Evolutionary conservation across 352 stramenopile genomes (phyloP), one percentile per base, ranked within the genome.

Genomic region (Thalassiosira exigua): DNA sequence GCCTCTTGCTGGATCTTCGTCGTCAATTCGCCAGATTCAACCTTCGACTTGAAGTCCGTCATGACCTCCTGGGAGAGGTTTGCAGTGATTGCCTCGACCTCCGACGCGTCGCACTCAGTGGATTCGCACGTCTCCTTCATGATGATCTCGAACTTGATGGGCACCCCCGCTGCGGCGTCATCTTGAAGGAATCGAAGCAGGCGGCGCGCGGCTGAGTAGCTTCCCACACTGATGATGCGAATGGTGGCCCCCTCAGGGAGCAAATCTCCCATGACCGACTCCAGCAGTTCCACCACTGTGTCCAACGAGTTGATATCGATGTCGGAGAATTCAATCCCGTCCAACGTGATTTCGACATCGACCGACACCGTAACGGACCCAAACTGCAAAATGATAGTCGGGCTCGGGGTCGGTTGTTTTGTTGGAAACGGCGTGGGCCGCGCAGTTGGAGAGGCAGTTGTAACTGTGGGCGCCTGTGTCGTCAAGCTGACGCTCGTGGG

Each of bases 81-180:
- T 21, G 29, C 12, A 19, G 70, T 61, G 29, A 80, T 42, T 33
- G 72, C 60, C 9, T 19, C 46, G 5, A 21, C n/a, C 30, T 62
- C 61, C 7, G 70, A 58, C 2, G 65, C 48, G 27, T 19, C 46
- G 36, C 70, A 80, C 30, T 1, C 24, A 11, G 60, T 41, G 30
- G 65, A 21, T 19, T 66, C 53, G 30, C 70, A 80, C 39, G 44
- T 3, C 42, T 80, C 26, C 22, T 27, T 72, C 39, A 76, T 51
- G n/a, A 69, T 60, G 2, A 82, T 59, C 51, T 82, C 73, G 33
- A 82, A 82, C 41, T 82, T 50, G 30, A 82, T 42, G 54, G 69
- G 52, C 33, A 82, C 73, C 9, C 73, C 73, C 29, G 22, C 1
- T 26, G 44, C 24, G 44, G 14, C 27, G 17, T 32, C 19, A 19